phyloP scores from a whole-genome alignment of 2,329 filamentous ascomycete species.

The Hypoxylon sp. region DNA sequence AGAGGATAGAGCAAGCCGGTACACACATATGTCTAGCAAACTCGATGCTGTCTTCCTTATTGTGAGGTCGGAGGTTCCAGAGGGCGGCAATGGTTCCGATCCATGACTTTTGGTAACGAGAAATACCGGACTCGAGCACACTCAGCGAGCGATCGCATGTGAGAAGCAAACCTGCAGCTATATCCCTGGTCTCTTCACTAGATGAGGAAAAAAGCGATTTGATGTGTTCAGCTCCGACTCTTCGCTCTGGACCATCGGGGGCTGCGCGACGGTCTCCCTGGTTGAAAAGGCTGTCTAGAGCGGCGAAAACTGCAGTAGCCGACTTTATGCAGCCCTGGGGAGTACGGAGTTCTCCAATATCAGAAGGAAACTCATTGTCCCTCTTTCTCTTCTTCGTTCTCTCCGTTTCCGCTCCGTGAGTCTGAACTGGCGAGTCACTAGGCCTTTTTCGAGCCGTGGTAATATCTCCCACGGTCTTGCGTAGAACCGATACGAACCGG shows the following conservation, averaged over 20 bases:
- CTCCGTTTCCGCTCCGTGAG: conserved; percentile 33
- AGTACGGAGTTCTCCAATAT: conserved; percentile 52
- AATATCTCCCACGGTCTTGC: conserved; percentile 69
- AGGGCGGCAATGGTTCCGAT: conserved; percentile 54
- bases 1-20: conserved; percentile 51
- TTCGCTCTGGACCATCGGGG: conserved; percentile 50
- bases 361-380: conserved; percentile 47
- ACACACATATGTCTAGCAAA: conserved; percentile 58
- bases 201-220: conserved; percentile 63
- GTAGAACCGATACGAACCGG: conserved; percentile 71
- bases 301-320: conserved; percentile 57
- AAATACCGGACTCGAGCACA: conserved; percentile 43
- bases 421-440: conserved; percentile 4
- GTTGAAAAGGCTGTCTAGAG: conserved; percentile 56
- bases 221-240: conserved; percentile 65
- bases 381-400: conserved; percentile 53
- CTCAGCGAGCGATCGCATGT: conserved; percentile 54
- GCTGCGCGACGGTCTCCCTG: conserved; percentile 51
- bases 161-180: conserved; percentile 56
- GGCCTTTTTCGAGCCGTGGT: conserved; percentile 45
- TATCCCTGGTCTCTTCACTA: conserved; percentile 55
- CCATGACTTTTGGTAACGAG: conserved; percentile 56
- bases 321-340: conserved; percentile 54
- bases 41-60: conserved; percentile 55
- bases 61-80: conserved; percentile 64